Evolutionary conservation across 805 yeast species (phyloP).

Genomic region (Yamadazyma philogaea): DNA sequence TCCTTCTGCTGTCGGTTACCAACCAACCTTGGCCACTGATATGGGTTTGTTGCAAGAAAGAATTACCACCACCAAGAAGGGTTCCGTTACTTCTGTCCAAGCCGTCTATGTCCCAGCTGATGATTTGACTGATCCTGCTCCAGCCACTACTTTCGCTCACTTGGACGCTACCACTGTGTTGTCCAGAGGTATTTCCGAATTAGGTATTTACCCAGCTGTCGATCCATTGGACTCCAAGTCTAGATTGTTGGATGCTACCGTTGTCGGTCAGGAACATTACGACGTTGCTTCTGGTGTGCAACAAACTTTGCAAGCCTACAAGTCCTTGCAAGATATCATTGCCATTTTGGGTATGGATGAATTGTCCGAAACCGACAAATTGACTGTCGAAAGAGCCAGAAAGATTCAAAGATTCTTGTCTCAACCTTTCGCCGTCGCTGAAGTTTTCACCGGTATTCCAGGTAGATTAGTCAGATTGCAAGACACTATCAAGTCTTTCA

Average conservation of each 20-base stretch:
- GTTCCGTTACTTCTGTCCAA: conserved; percentile 99
- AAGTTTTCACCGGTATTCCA: conserved; percentile 99
- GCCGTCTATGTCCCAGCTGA: conserved; percentile 99
- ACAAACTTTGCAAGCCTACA: conserved; percentile 99
- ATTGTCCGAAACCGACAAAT: conserved; percentile 96
- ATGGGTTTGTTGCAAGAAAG: conserved; percentile 99
- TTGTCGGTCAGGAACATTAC: conserved; percentile 99
- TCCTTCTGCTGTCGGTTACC: conserved; percentile 99
- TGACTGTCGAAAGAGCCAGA: conserved; percentile 99
- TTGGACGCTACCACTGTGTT: conserved; percentile 99
- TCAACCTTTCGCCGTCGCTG: conserved; percentile 99
- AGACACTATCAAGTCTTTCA: conserved; percentile 93
- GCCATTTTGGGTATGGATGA: conserved; percentile 99
- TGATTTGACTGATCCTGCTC: conserved; percentile 99
- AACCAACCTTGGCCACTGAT: conserved; percentile 99
- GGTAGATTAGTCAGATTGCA: conserved; percentile 96
- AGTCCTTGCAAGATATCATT: conserved; percentile 99
- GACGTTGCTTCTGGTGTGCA: conserved; percentile 92
- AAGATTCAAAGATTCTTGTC: conserved; percentile 99
- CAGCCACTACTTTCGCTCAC: conserved; percentile 99
- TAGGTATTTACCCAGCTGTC: conserved; percentile 99
- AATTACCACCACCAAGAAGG: conserved; percentile 99
- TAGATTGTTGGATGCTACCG: conserved; percentile 94
- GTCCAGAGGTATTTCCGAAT: conserved; percentile 99
- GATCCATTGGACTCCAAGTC: conserved; percentile 99